Evolutionary conservation across 192 early-diverging fungal genomes (phyloP), one percentile per base, ranked within the genome.

Genomic region (Coemansia sp.): DNA sequence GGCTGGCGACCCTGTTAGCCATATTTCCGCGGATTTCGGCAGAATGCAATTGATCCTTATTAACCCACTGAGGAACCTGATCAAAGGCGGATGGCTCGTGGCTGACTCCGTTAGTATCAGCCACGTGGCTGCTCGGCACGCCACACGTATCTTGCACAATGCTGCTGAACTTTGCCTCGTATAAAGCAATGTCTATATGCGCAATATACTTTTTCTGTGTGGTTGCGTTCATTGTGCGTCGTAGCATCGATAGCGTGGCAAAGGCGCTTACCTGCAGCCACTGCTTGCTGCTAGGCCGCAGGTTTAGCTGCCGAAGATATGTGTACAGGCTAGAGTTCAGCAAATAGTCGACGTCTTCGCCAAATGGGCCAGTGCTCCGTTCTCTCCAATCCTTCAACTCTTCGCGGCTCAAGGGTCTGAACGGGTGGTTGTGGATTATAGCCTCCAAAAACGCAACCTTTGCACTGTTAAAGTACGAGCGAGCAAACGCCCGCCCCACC

Each of bases 381-480:
- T 37, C 10, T 0, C 61, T 72, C 76, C 76, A 79, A 37, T 67
- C 67, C 26, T 70, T 69, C 11, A 73, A 44, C 55, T 79, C 71
- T 3, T 73, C 67, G 53, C 76, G 76, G 17, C 49, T 50, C 10
- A 79, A 46, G 9, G 76, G 76, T 40, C 76, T 58, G 60, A 79
- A 79, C 36, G 76, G 76, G 52, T 79, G 76, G 52, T 79, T 67
- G 60, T 69, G 64, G 53, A 79, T 36, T 71, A 79, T 73, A n/a
- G 76, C 76, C 51, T 70, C 61, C 38, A 79, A 46, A 49, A 70
- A 70, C 26, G 48, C 42, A 14, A 36, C 19, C 22, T 67, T 65
- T 23, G 47, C 55, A 11, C 57, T 48, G 46, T 55, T 28, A 59
- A 79, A 79, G 38, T 69, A 69, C 40, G 60, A 51, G 8, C 57